Conservation (phyloP, 257 asterid genomes). For the Solanum corneliomulleri region DNA sequence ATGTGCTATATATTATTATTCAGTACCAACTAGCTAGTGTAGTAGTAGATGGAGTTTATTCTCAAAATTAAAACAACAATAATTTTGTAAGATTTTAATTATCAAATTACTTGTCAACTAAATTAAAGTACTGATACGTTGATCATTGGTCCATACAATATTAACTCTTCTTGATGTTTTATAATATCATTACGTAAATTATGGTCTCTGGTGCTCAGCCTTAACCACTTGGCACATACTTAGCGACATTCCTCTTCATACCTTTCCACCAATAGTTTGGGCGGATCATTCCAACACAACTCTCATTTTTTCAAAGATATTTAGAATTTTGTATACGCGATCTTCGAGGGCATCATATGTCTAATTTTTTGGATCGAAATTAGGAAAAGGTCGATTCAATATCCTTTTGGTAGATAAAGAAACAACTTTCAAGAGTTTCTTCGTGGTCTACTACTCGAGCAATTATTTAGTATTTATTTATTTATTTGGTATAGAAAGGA, state of each 20-base stretch:
- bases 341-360: background rate
- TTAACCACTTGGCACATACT: background rate
- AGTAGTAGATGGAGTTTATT: background rate
- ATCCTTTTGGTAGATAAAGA: background rate
- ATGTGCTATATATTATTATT: background rate
- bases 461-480: background rate
- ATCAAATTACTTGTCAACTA: background rate
- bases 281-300: background rate
- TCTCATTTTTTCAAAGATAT: background rate
- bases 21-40: background rate
- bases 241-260: background rate
- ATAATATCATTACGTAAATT: background rate
- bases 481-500: background rate
- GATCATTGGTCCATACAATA: background rate
- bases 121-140: background rate
- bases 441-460: background rate
- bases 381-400: background rate
- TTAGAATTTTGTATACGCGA: background rate
- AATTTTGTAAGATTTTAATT: background rate
- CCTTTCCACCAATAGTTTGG: background rate
- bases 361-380: background rate
- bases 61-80: background rate
- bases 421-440: background rate
- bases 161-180: background rate
- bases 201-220: background rate